Evolutionary conservation across 2,329 filamentous ascomycete species (phyloP).

Genomic region (Monilinia aucupariae): DNA sequence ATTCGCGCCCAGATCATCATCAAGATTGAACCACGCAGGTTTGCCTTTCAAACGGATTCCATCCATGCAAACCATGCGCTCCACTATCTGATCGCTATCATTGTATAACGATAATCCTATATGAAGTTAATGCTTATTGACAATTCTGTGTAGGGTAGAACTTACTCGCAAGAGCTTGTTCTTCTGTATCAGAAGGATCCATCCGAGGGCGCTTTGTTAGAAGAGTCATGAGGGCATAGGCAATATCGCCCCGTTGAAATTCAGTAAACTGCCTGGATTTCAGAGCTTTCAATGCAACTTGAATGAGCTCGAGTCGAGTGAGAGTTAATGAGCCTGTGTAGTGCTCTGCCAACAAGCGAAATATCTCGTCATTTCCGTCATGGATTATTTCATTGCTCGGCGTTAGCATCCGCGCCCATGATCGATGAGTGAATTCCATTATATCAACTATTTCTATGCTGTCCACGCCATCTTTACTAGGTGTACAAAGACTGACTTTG

Average conservation of each 20-base stretch:
- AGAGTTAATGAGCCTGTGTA: constrained; percentile 13
- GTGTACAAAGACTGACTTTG: constrained; percentile 13
- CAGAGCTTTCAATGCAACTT: constrained; percentile 11
- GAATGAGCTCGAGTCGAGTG: constrained; percentile 16
- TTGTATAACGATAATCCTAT: constrained; percentile 32
- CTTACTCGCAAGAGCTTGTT: constrained; percentile 32
- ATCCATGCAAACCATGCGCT: constrained; percentile 32
- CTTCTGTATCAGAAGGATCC: constrained; percentile 29
- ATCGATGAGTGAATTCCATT: constrained; percentile 18
- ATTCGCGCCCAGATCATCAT: constrained; percentile 31
- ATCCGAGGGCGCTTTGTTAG: constrained; percentile 30
- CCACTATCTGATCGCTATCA: constrained; percentile 34
- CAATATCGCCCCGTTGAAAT: constrained; percentile 29
- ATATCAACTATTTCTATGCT: constrained; percentile 16
- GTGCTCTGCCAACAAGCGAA: constrained; percentile 15
- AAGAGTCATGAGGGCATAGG: constrained; percentile 36
- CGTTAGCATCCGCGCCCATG: constrained; percentile 11
- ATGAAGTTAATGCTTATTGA: too few species aligned
- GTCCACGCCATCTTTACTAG: constrained; percentile 2
- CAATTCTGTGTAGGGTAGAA: too few species aligned
- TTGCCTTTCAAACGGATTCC: background rate
- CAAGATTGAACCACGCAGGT: constrained; percentile 24
- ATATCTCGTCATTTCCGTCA: constrained; percentile 16
- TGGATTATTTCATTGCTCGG: background rate
- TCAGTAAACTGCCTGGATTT: constrained; percentile 13